These are phyloP conservation scores for Leccinum idahoense DNA, from an alignment of 1,284 basidiomycete species.

Conservation along the genomic window DNA sequence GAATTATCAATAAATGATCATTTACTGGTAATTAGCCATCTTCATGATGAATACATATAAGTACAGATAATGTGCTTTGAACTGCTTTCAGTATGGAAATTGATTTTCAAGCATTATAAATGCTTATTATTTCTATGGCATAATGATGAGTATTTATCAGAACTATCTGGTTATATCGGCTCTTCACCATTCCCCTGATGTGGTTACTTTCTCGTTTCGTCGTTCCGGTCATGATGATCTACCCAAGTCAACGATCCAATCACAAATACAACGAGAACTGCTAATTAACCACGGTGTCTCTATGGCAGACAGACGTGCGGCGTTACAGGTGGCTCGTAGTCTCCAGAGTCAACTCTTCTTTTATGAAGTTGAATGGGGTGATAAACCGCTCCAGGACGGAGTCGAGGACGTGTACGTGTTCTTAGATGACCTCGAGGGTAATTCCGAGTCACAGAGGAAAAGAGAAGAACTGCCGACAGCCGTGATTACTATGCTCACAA, in stretches of 20 bases:
- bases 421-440: slow-evolving; percentile 78
- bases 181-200: slow-evolving; percentile 23
- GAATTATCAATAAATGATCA: too few species aligned
- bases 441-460: slow-evolving; percentile 50
- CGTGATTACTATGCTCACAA: slow-evolving; percentile 74
- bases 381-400: slow-evolving; percentile 78
- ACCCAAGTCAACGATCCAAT: slow-evolving; percentile 72
- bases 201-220: slow-evolving; percentile 15
- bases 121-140: too few species aligned
- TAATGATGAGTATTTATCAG: too few species aligned
- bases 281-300: slow-evolving; percentile 66
- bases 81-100: too few species aligned
- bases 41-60: too few species aligned
- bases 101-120: too few species aligned
- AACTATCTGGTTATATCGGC: too few species aligned
- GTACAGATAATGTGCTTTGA: too few species aligned
- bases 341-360: slow-evolving; percentile 93
- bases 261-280: slow-evolving; percentile 69
- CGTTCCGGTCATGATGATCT: slow-evolving; percentile 3
- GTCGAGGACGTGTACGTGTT: slow-evolving; percentile 97
- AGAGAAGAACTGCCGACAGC: slow-evolving; percentile 81
- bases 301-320: slow-evolving; percentile 71
- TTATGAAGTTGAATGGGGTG: slow-evolving; percentile 96
- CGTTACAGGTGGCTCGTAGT: slow-evolving; percentile 82
- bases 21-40: too few species aligned